Conservation (phyloP, 2,329 filamentous ascomycete species). For the Sclerotinia borealis region DNA sequence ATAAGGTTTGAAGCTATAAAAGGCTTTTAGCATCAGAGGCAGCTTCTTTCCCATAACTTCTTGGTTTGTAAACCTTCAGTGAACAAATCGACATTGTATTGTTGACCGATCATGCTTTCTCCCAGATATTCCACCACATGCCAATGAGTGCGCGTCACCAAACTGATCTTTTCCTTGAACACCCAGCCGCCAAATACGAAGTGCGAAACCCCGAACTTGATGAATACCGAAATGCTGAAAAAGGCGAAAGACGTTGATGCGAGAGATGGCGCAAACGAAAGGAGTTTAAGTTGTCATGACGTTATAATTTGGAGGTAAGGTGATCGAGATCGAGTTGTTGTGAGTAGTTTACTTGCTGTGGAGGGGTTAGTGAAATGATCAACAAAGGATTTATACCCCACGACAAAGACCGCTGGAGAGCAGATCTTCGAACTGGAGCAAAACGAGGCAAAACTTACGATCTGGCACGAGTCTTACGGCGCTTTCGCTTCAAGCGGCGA, state of each 20-base stretch:
- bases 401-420: background rate
- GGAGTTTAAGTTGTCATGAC: slow-evolving; percentile 34
- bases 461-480: slow-evolving; percentile 98
- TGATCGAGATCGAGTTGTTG: slow-evolving; percentile 38
- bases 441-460: slow-evolving; percentile 61
- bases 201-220: slow-evolving; percentile 27
- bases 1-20: slow-evolving; percentile 24
- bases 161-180: slow-evolving; percentile 32
- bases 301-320: slow-evolving; percentile 28
- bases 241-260: slow-evolving; percentile 33
- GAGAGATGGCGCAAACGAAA: slow-evolving; percentile 31
- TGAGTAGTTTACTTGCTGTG: slow-evolving; percentile 41
- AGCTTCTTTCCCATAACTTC: slow-evolving; percentile 29
- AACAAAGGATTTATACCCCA: background rate
- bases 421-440: background rate
- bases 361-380: slow-evolving; percentile 16
- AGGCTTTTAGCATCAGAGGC: slow-evolving; percentile 31
- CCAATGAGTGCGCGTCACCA: slow-evolving; percentile 33
- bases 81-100: slow-evolving; percentile 29
- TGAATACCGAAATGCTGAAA: slow-evolving; percentile 32
- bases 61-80: slow-evolving; percentile 30
- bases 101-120: slow-evolving; percentile 33
- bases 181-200: slow-evolving; percentile 29
- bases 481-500: slow-evolving; percentile 98
- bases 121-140: slow-evolving; percentile 32